Evolutionary conservation across 2,329 filamentous ascomycete genomes (phyloP), one percentile per base, ranked within the genome.

Genomic region (Zymoseptoria crescenta): DNA sequence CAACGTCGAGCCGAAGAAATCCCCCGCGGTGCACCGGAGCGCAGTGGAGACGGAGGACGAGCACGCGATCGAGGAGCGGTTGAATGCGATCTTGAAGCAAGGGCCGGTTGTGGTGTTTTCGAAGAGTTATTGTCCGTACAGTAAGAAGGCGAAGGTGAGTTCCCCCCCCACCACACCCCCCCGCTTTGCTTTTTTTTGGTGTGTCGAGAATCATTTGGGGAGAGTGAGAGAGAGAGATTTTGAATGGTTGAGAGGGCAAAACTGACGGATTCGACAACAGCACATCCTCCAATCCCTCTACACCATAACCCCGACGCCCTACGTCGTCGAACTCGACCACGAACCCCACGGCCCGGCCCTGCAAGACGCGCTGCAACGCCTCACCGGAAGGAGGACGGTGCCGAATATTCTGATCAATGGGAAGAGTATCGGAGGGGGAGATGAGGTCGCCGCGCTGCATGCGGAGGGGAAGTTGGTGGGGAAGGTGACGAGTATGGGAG

Each of bases 51-150:
- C 80, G 10, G 76, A 81, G 29, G 81, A 86, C 62, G 82, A 87
- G 56, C 80, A 83, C 57, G 81, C 85, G 57, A 84, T 88, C 1
- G 86, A 91, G 72, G 75, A 77, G 19, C 89, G 91, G 73, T 75
- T 97, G 63, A 87, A 91, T 69, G 74, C 75, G 7, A 96, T 97
- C 54, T 74, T 97, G 64, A 94, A 92, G 77, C 87, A 86, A 70
- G 86, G 89, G 2, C 91, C 93, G 16, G 87, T 97, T 61, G 89
- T 96, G 72, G 90, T 99, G 68, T 97, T 97, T 78, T 96, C 91
- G 64, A 97, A 99, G 75, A 84, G 88, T 1, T 96, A 93, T 76
- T 99, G 94, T 74, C 91, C 88, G 0, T 87, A 83, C 76, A 96
- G 91, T 55, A 87, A 86, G 71, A 86, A 85, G 67, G 94, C 94